Evolutionary conservation across 2,329 filamentous ascomycete species (phyloP).

Genomic region (Xylaria sp.): DNA sequence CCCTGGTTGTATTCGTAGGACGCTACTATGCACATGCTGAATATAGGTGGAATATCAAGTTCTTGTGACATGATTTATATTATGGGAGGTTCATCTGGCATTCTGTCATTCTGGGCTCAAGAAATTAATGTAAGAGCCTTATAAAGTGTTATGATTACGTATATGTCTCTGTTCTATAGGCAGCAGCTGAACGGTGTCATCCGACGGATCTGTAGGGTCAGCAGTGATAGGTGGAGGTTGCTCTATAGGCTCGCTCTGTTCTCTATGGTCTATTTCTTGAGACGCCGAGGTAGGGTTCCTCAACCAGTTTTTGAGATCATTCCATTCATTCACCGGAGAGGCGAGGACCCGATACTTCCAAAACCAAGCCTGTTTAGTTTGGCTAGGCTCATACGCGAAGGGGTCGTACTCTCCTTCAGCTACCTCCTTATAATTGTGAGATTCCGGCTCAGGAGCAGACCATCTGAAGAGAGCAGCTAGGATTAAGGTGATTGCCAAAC

Average conservation of each 20-base stretch:
- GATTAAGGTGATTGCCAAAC: neutral
- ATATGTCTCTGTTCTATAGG: neutral
- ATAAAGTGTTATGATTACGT: neutral
- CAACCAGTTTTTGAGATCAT: neutral
- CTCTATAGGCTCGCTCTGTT: neutral
- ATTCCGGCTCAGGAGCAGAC: neutral
- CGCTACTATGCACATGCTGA: too few species aligned
- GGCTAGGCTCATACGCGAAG: neutral
- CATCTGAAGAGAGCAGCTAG: neutral
- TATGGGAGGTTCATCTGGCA: too few species aligned
- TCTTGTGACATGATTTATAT: too few species aligned
- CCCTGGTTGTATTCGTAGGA: too few species aligned
- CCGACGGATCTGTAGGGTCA: neutral
- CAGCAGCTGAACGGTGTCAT: neutral
- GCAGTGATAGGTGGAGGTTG: neutral
- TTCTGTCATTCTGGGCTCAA: too few species aligned
- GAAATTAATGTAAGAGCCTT: too few species aligned
- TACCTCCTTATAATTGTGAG: neutral
- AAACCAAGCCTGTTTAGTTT: neutral
- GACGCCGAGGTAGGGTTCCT: neutral
- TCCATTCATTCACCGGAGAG: neutral
- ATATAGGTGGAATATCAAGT: too few species aligned
- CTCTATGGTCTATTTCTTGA: neutral
- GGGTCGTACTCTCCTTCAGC: neutral
- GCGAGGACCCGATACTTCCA: neutral